phyloP scores from a whole-genome alignment of 2,329 filamentous ascomycete genomes.

The Fusarium brachygibbosum region DNA sequence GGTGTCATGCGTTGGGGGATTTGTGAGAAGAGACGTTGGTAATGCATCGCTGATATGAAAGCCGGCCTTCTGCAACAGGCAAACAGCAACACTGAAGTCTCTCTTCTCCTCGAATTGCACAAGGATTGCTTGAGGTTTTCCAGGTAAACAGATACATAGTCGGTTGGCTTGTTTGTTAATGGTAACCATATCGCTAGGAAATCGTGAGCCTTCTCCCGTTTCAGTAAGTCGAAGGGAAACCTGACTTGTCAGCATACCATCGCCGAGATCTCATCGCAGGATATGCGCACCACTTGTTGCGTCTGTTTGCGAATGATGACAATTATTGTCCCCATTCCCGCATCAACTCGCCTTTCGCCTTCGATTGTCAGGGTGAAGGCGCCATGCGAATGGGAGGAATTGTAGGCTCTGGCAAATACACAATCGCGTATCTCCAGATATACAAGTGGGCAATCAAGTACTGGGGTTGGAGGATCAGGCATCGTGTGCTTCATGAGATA shows the following conservation, averaged over 20 bases:
- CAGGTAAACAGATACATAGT: conserved; percentile 48
- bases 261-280: not conserved
- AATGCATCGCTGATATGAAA: conserved; percentile 47
- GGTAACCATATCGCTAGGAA: conserved; percentile 38
- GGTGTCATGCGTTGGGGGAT: not conserved
- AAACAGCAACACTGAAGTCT: conserved; percentile 53
- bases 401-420: conserved; percentile 37
- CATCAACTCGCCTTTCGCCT: conserved; percentile 37
- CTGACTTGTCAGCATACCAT: conserved; percentile 35
- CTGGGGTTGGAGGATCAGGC: conserved; percentile 49
- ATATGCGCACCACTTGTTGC: conserved; percentile 46
- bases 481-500: conserved; percentile 30
- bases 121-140: conserved; percentile 46
- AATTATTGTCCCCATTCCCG: conserved; percentile 40
- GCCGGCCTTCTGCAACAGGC: conserved; percentile 51
- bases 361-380: conserved; percentile 50
- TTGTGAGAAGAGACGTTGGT: conserved; percentile 5
- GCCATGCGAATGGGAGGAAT: conserved; percentile 36
- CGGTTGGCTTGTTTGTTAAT: conserved; percentile 36
- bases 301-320: conserved; percentile 47
- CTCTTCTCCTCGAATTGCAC: conserved; percentile 50
- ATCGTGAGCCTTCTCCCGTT: conserved; percentile 30
- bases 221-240: conserved; percentile 51
- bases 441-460: conserved; percentile 50
- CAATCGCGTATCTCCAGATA: conserved; percentile 50